Conservation (phyloP, 495 filamentous ascomycete genomes). For the Penicillium longicatenatum region DNA sequence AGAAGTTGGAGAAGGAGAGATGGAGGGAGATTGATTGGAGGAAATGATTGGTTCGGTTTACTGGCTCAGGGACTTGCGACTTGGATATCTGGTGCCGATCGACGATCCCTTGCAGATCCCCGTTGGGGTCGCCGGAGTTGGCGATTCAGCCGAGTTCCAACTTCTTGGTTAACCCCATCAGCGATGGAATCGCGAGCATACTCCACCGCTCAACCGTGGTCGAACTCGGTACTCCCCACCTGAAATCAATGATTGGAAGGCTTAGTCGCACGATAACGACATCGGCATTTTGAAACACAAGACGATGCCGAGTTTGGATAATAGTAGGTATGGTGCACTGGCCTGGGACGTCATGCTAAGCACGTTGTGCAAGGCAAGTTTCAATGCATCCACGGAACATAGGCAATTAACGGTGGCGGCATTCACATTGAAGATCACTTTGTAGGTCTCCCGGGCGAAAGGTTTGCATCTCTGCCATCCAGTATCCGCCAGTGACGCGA, state of each 20-base stretch:
- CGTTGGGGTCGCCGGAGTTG: slow-evolving; percentile 21
- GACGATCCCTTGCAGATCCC: slow-evolving; percentile 18
- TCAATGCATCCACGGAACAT: background rate
- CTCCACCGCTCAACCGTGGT: background rate
- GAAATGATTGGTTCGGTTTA: background rate
- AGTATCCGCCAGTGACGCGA: background rate
- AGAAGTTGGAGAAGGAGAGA: background rate
- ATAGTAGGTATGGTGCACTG: slow-evolving; percentile 1
- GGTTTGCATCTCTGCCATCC: background rate
- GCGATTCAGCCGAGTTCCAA: slow-evolving; percentile 5
- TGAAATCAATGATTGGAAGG: background rate
- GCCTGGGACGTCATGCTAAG: slow-evolving; percentile 1
- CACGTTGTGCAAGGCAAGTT: slow-evolving; percentile 5
- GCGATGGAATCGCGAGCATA: background rate
- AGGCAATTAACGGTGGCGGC: background rate
- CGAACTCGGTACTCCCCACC: background rate
- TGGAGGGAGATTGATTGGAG: background rate
- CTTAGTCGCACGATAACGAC: background rate
- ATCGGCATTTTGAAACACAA: slow-evolving; percentile 1
- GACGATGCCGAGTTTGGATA: background rate
- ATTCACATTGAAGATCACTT: background rate
- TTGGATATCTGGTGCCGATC: slow-evolving; percentile 11
- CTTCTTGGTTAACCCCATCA: slow-evolving; percentile 8
- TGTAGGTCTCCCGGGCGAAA: background rate
- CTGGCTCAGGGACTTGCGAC: slow-evolving; percentile 5